These are phyloP conservation scores for Pseudogymnoascus sp. DNA, from an alignment of 2,329 filamentous ascomycete genomes.

Conservation along the genomic window DNA sequence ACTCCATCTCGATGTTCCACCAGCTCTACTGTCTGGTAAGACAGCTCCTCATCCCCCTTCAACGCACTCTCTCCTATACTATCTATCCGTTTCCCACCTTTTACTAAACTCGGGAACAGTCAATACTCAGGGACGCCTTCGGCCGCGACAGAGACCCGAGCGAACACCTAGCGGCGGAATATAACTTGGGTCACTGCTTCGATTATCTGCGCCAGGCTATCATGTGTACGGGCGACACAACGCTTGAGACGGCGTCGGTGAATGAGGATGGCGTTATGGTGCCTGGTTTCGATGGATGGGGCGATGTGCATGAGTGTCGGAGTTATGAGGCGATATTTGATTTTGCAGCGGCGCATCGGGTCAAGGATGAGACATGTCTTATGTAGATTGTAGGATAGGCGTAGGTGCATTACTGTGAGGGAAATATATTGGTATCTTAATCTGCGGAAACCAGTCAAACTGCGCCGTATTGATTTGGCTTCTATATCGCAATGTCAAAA, in stretches of 20 bases:
- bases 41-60: background rate
- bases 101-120: background rate
- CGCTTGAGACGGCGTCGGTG: conserved; percentile 30
- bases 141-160: background rate
- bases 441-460: background rate
- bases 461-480: background rate
- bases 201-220: conserved; percentile 17
- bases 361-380: background rate
- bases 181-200: conserved; percentile 16
- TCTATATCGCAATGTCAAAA: background rate
- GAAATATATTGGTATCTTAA: background rate
- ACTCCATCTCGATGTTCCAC: background rate
- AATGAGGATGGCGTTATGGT: background rate
- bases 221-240: conserved; percentile 18
- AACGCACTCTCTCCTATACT: background rate
- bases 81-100: background rate
- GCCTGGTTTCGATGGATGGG: background rate
- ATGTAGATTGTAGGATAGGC: background rate
- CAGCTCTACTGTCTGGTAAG: background rate
- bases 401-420: background rate
- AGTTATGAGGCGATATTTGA: background rate
- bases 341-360: background rate
- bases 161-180: background rate
- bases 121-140: background rate
- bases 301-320: background rate